Percentiles rank a stretch among this genome's conserved stretches.
phyloP scores from a whole-genome alignment of 805 yeast genomes.

The Candida bentonensis region DNA sequence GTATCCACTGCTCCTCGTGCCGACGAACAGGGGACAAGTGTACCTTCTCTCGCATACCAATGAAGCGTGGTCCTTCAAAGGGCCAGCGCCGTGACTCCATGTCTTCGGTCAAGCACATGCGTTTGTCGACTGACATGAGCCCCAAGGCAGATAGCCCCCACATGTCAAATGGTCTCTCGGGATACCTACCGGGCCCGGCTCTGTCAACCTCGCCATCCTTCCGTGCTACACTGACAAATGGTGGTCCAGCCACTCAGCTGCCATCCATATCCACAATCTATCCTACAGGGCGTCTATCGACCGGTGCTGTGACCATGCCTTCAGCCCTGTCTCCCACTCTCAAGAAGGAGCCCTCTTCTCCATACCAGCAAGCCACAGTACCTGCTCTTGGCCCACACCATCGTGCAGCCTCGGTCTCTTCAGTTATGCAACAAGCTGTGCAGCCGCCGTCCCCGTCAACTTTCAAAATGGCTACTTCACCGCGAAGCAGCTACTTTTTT shows the following conservation, averaged over 20 bases:
- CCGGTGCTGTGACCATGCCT: neutral
- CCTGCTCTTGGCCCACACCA: neutral
- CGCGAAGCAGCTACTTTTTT: neutral
- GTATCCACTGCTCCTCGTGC: slow-evolving; percentile 35
- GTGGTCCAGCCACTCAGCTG: neutral
- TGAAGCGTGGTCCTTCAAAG: slow-evolving; percentile 50
- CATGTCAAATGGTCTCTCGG: neutral
- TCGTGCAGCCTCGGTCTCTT: neutral
- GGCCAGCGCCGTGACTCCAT: slow-evolving; percentile 19
- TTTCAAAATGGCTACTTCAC: neutral
- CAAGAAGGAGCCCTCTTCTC: neutral
- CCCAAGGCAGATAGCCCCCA: neutral
- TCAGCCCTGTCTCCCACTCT: neutral
- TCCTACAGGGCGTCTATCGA: slow-evolving; percentile 1
- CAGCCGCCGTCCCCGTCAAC: neutral
- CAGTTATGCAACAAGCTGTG: neutral
- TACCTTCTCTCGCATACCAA: slow-evolving; percentile 41
- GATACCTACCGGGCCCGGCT: neutral
- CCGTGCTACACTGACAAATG: neutral
- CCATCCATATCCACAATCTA: neutral
- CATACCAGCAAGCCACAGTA: no score
- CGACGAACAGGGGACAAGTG: slow-evolving; percentile 36
- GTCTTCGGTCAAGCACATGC: neutral
- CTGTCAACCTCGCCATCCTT: slow-evolving; percentile 4
- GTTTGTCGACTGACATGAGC: neutral